phyloP scores from a whole-genome alignment of 139 green algal genomes.

The Desmodesmus armatus region DNA sequence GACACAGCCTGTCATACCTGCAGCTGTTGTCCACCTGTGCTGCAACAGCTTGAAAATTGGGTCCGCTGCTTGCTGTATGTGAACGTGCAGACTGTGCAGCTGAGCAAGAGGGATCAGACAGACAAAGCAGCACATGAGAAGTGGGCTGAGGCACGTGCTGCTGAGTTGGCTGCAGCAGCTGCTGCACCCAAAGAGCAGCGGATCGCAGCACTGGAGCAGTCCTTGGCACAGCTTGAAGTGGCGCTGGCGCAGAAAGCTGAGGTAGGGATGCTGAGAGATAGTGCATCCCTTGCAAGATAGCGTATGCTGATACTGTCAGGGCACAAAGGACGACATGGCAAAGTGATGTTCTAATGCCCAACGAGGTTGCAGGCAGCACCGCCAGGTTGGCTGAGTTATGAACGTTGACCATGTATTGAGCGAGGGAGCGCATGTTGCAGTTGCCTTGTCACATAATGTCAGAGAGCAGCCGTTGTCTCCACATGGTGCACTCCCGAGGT shows the following conservation, averaged over 20 bases:
- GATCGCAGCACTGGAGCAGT: constrained; percentile 40
- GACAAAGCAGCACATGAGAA: constrained; percentile 37
- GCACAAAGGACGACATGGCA: too few species aligned
- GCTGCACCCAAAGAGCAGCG: constrained; percentile 52
- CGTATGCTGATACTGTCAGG: too few species aligned
- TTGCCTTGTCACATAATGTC: too few species aligned
- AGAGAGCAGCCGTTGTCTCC: too few species aligned
- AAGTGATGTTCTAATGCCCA: too few species aligned
- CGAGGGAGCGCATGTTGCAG: too few species aligned
- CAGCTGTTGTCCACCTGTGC: too few species aligned
- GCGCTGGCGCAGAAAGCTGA: constrained; percentile 56
- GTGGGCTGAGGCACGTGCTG: constrained; percentile 16
- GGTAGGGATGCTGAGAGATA: not conserved
- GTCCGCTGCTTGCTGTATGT: not conserved
- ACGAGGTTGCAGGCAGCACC: too few species aligned
- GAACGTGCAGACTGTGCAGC: constrained; percentile 57
- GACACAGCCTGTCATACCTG: not conserved
- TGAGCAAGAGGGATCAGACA: constrained; percentile 34
- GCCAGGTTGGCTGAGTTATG: too few species aligned
- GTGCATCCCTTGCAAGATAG: too few species aligned
- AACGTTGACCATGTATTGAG: too few species aligned
- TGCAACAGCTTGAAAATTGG: not conserved
- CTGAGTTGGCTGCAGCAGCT: constrained; percentile 37
- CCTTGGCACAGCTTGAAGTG: constrained; percentile 49
- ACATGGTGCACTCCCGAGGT: too few species aligned